These are phyloP conservation scores for Sonneratia alba DNA, from an alignment of 345 rosid species.

Conservation along the genomic window DNA sequence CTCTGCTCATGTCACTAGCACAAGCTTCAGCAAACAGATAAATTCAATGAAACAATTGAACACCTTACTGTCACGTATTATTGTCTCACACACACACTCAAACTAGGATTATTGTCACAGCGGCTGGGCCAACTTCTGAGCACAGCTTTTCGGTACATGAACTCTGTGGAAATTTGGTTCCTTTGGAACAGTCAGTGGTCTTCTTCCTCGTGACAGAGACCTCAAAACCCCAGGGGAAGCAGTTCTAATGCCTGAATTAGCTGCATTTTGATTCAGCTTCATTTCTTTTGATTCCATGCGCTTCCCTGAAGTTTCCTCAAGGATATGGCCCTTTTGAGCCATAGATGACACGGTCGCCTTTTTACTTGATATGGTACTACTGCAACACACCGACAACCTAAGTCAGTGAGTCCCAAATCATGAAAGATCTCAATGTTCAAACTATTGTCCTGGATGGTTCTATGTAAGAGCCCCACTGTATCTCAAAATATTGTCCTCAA, in stretches of 20 bases:
- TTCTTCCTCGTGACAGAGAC: slow-evolving; percentile 27
- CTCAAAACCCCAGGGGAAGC: slow-evolving; percentile 21
- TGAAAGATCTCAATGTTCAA: background rate
- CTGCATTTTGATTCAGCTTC: slow-evolving; percentile 12
- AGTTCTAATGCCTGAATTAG: slow-evolving; percentile 18
- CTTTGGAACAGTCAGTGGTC: slow-evolving; percentile 38
- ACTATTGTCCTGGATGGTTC: background rate
- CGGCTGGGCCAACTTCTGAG: slow-evolving; percentile 18
- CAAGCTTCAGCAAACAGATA: slow-evolving; percentile 3
- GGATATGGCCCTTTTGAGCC: slow-evolving; percentile 2
- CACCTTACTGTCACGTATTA: slow-evolving; percentile 6
- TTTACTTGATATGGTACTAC: slow-evolving; percentile 21
- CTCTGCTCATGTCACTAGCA: no score
- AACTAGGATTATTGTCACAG: background rate
- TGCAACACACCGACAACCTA: slow-evolving; percentile 14
- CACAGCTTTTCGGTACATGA: slow-evolving; percentile 67
- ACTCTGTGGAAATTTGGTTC: slow-evolving; percentile 56
- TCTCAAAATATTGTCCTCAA: background rate
- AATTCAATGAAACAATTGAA: slow-evolving; percentile 38
- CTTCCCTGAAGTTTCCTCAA: slow-evolving; percentile 23
- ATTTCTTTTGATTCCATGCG: slow-evolving; percentile 21
- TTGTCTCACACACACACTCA: background rate
- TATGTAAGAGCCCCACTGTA: background rate
- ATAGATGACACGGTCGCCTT: slow-evolving; percentile 8
- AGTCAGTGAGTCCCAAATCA: background rate